Percentiles rank a stretch among this genome's conserved stretches.
Evolutionary conservation across 2,329 filamentous ascomycete genomes (phyloP).

Genomic region (Phialophora chinensis): DNA sequence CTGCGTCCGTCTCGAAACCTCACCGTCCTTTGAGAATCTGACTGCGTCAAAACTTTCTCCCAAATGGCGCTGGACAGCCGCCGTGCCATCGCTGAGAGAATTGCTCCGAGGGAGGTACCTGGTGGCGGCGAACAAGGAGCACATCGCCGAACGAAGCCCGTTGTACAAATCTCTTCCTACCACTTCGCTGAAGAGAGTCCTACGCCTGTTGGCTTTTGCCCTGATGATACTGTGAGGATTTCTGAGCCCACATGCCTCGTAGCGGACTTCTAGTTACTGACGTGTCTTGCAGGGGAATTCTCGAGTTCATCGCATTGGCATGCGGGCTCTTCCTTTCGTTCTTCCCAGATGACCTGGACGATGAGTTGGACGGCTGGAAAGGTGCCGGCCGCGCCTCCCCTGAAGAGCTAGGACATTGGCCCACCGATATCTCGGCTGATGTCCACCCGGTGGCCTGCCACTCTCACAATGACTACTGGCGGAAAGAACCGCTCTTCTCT

Average conservation of each 20-base stretch:
- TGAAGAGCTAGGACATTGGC: constrained; percentile 48
- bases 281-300: constrained; percentile 42
- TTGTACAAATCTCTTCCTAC: constrained; percentile 15
- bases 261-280: constrained; percentile 3
- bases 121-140: constrained; percentile 17
- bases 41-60: constrained; percentile 7
- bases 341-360: constrained; percentile 51
- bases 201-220: constrained; percentile 32
- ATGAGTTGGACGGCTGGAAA: constrained; percentile 50
- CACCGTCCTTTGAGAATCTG: constrained; percentile 19
- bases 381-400: constrained; percentile 44
- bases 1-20: constrained; percentile 18
- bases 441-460: constrained; percentile 59
- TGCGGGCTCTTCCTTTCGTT: constrained; percentile 49
- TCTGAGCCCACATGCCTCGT: not conserved
- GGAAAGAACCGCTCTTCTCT: constrained; percentile 60
- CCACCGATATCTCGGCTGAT: constrained; percentile 58
- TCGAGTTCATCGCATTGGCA: constrained; percentile 50
- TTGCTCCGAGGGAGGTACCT: constrained; percentile 11
- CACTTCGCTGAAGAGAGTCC: constrained; percentile 25
- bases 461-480: constrained; percentile 67
- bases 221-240: constrained; percentile 37
- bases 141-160: constrained; percentile 12
- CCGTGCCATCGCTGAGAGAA: constrained; percentile 9
- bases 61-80: constrained; percentile 26